Conservation (phyloP, 1,284 basidiomycete genomes). For the Leucoagaricus sp. region DNA sequence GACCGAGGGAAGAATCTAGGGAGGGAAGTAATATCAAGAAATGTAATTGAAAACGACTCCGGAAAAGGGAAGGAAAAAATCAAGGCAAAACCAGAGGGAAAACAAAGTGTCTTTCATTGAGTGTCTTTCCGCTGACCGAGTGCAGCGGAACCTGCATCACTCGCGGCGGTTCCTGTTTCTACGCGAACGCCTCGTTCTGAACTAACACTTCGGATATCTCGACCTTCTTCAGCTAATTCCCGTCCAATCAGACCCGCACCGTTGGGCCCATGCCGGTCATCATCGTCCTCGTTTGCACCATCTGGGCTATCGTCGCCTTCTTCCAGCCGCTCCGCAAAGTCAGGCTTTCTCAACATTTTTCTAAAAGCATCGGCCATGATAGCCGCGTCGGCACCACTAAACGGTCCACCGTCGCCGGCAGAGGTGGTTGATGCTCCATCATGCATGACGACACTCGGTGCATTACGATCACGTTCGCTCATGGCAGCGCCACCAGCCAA, state of each 20-base stretch:
- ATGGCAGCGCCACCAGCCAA: conserved; percentile 15
- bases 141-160: conserved; percentile 13
- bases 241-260: conserved; percentile 48
- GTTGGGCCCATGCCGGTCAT: conserved; percentile 9
- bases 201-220: conserved; percentile 78
- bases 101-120: conserved; percentile 6
- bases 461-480: conserved; percentile 30
- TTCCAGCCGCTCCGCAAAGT: conserved; percentile 68
- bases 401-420: conserved; percentile 57
- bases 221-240: conserved; percentile 79
- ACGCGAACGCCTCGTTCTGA: conserved; percentile 76
- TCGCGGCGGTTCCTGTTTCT: conserved; percentile 36
- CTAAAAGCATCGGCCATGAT: conserved; percentile 89
- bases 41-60: neutral
- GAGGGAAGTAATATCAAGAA: conserved; percentile 7
- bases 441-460: conserved; percentile 50
- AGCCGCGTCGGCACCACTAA: conserved; percentile 80
- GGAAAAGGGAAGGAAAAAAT: neutral
- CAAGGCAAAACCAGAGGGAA: neutral
- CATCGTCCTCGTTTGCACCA: conserved; percentile 8
- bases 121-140: conserved; percentile 14
- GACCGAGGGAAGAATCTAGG: neutral
- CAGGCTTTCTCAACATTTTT: conserved; percentile 80
- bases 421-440: conserved; percentile 72
- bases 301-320: conserved; percentile 49